A percentile compares a stretch with the other conserved stretches of the same genome.
Evolutionary conservation across 2,329 filamentous ascomycete species (phyloP).

Genomic region (Aspergillus sp.): DNA sequence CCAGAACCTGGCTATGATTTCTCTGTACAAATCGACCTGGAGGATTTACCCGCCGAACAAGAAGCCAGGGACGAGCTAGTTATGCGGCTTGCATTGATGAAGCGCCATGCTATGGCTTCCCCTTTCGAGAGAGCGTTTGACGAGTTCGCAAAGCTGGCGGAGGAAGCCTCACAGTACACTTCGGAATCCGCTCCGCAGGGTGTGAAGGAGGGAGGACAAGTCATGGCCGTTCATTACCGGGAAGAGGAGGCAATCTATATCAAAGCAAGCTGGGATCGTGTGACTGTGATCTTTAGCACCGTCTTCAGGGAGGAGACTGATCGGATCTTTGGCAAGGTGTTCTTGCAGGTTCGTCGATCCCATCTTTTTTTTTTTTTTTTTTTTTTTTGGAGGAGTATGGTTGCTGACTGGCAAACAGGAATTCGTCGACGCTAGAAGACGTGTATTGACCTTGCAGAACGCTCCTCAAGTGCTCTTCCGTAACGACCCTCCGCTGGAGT

Average conservation of each 20-base stretch:
- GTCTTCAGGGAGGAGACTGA: conserved; percentile 98
- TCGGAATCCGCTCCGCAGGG: conserved; percentile 92
- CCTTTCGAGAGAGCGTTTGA: conserved; percentile 97
- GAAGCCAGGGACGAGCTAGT: conserved; percentile 85
- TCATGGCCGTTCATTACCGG: conserved; percentile 96
- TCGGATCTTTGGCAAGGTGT: conserved; percentile 94
- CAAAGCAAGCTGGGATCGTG: conserved; percentile 93
- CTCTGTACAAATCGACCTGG: conserved; percentile 83
- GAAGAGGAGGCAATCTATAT: conserved; percentile 99
- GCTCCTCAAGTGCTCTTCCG: conserved; percentile 95
- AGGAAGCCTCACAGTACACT: conserved; percentile 87
- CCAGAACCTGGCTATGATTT: conserved; percentile 95
- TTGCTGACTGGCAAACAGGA: conserved; percentile 49
- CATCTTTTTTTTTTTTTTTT: neutral
- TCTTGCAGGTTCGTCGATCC: conserved; percentile 61
- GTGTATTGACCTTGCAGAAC: conserved; percentile 80
- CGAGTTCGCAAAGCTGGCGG: conserved; percentile 79
- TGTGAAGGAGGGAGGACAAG: conserved; percentile 79
- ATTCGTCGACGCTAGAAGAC: conserved; percentile 91
- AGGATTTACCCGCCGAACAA: conserved; percentile 76
- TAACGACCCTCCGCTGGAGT: conserved; percentile 87
- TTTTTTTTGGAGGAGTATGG: neutral
- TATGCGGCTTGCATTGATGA: conserved; percentile 80
- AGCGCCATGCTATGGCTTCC: conserved; percentile 98
- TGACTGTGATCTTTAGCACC: conserved; percentile 98